phyloP scores from a whole-genome alignment of 441 rosid genomes.

The Syzygium malaccense region DNA sequence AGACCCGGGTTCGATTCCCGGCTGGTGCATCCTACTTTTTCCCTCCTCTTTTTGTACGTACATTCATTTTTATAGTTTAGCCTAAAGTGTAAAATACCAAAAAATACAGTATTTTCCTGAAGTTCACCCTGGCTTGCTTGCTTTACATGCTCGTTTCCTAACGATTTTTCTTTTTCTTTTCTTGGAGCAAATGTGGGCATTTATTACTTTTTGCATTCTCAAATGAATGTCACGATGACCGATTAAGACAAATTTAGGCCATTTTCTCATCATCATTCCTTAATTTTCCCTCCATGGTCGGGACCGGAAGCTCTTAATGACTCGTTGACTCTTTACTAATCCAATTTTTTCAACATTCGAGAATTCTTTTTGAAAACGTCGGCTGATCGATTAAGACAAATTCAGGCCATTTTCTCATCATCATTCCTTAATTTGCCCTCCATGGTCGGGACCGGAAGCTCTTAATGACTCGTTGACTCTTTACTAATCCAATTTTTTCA shows the following conservation, averaged over 20 bases:
- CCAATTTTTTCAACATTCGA: no score
- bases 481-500: not conserved
- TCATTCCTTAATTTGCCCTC: not conserved
- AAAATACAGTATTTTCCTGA: not conserved
- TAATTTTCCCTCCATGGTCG: no score
- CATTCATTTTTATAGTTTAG: not conserved
- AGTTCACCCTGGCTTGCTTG: not conserved
- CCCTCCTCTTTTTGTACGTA: not conserved
- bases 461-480: not conserved
- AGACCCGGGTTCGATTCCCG: conserved; percentile 32
- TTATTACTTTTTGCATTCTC: not conserved
- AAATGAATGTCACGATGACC: not conserved
- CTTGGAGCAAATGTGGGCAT: not conserved
- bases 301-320: no score
- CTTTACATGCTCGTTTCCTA: not conserved
- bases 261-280: no score
- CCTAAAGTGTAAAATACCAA: not conserved
- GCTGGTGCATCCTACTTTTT: conserved; percentile 1
- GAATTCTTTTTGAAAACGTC: no score
- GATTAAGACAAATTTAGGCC: no score
- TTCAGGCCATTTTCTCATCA: not conserved
- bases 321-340: no score
- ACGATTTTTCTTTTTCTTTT: not conserved
- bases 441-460: not conserved
- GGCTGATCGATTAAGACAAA: no score